phyloP scores from a whole-genome alignment of 805 yeast species.

The Yarrowia hollandica region DNA sequence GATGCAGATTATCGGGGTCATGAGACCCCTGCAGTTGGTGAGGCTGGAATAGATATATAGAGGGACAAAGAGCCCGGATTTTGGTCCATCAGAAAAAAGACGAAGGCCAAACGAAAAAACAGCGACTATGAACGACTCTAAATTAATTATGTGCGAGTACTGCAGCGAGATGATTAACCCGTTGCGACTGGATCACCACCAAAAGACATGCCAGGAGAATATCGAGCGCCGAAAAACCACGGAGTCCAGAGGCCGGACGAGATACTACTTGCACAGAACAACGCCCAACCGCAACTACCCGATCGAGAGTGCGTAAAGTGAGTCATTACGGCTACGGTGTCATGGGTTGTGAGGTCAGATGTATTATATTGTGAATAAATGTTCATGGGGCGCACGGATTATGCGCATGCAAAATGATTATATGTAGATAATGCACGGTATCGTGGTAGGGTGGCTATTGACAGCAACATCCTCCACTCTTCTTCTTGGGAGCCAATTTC shows the following conservation, averaged over 20 bases:
- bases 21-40: slow-evolving; percentile 1
- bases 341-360: neutral
- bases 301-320: neutral
- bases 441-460: neutral
- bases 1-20: slow-evolving; percentile 6
- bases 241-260: neutral
- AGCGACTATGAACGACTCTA: slow-evolving; percentile 1
- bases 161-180: slow-evolving; percentile 9
- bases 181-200: slow-evolving; percentile 3
- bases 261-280: neutral
- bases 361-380: neutral
- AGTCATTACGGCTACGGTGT: neutral
- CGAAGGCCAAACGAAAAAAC: no score
- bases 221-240: neutral
- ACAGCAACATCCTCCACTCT: slow-evolving; percentile 17
- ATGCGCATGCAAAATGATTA: neutral
- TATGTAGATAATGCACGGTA: no score
- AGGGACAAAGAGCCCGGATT: neutral
- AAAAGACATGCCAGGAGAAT: neutral
- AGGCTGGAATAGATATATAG: neutral
- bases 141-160: neutral
- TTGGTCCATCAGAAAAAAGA: neutral
- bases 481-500: neutral
- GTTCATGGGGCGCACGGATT: neutral
- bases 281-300: neutral